Base-by-base conservation (phyloP, 768 basidiomycete species). In the Hygrophorus russula region DNA sequence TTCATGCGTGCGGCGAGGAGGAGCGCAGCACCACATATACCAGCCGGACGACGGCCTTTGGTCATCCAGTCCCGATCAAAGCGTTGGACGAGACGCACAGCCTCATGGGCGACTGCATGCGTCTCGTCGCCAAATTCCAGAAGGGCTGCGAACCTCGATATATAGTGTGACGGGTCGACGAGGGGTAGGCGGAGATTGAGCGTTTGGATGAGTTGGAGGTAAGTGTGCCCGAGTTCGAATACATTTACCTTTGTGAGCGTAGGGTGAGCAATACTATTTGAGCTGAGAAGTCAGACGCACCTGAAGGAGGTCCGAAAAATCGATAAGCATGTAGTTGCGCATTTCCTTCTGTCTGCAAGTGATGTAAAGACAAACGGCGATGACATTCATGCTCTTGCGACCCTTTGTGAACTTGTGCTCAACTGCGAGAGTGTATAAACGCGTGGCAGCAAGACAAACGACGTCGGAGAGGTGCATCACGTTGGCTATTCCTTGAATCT, bases 41-140 rank as follows among this genome's bases (percentile, higher is more conserved):
- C 96, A 0, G 96, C 91, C 0, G 96, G 96, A 5, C 96, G 77
- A 15, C 96, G 80, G 11, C 96, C 96, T 31, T 82, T 82, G 11
- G 88, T 83, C 76, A 99, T 93, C 96, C 96, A 99, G 61, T 98
- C 96, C 18, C 89, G 74, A 56, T 90, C 83, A 63, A 98, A 97
- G 27, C 96, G 67, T 47, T 86, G 81, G 28, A 98, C 91, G 36
- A 98, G 83, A 6, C 92, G 84, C 3, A 87, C 79, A 6, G 96
- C 96, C 56, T 99, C 96, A 3, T 82, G 78, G 1, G 94, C 91
- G 4, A 99, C 91, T 46, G 76, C 80, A 53, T 86, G 78, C 1
- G 89, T 92, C 57, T 94, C 91, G 37, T 93, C 91, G 3, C 93
- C 93, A 51, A 99, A 97, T 59, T 96, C 93, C 38, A 99, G 82